A percentile compares a stretch with the other conserved stretches of the same genome.
Conservation (phyloP, 176 grass and related monocot species). For the Aegilops sharonensis region DNA sequence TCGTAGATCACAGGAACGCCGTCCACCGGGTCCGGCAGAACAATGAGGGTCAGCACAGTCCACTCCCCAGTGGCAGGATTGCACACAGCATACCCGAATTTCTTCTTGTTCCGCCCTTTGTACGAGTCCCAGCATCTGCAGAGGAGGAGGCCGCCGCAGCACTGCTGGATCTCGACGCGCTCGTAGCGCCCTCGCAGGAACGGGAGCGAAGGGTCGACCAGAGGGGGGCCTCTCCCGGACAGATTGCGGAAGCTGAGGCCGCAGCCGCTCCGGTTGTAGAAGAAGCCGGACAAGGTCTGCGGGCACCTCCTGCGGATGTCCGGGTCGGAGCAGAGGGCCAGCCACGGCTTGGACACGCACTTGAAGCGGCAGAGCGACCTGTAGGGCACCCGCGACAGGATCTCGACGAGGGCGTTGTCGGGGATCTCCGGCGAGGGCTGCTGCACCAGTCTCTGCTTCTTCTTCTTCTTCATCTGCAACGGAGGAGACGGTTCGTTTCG, state of each 20-base stretch:
- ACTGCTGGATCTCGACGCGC: background rate
- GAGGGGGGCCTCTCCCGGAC: background rate
- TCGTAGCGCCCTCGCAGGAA: background rate
- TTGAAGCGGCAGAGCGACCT: slow-evolving; percentile 10
- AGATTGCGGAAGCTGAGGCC: slow-evolving; percentile 22
- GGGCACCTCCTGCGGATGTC: background rate
- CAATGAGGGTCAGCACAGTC: background rate
- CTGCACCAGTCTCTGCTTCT: background rate
- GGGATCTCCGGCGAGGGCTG: background rate
- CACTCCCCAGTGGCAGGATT: background rate
- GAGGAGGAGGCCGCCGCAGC: background rate
- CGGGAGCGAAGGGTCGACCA: background rate
- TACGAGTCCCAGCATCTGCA: background rate
- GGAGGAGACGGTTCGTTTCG: background rate
- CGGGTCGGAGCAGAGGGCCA: background rate
- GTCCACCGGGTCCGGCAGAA: background rate
- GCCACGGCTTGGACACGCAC: background rate
- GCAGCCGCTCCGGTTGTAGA: background rate
- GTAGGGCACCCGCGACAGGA: background rate
- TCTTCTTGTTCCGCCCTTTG: slow-evolving; percentile 10
- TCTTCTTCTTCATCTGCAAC: background rate
- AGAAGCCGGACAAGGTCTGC: background rate
- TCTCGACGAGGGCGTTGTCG: background rate
- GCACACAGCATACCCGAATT: background rate
- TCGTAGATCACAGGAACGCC: background rate